Evolutionary conservation across 2,329 filamentous ascomycete species (phyloP).

Genomic region (Chaetothyriales sp.): DNA sequence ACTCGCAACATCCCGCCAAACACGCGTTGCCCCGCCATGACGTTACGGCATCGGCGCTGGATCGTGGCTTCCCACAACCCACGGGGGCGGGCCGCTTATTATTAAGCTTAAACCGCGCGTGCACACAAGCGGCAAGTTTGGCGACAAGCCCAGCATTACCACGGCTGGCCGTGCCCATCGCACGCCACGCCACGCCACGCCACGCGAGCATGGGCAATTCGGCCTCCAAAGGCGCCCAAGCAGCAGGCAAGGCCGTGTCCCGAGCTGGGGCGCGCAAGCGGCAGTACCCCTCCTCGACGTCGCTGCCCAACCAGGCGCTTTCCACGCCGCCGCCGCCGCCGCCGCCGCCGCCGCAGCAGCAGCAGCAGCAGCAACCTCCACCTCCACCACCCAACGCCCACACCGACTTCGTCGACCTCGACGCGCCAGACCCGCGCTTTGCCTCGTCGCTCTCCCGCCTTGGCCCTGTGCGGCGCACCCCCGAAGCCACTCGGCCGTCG

Average conservation of each 20-base stretch:
- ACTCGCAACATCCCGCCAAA: background rate
- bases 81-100: no score
- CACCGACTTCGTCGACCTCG: constrained; percentile 37
- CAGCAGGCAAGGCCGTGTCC: constrained; percentile 4
- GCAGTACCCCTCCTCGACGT: constrained; percentile 16
- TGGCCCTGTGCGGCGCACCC: background rate
- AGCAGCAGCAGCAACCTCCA: constrained; percentile 10
- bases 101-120: no score
- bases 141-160: no score
- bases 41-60: background rate
- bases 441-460: constrained; percentile 20
- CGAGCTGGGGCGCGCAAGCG: constrained; percentile 3
- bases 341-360: no score
- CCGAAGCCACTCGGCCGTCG: constrained; percentile 32
- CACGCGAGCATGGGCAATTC: constrained; percentile 11
- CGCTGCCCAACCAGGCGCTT: background rate
- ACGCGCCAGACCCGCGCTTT: constrained; percentile 50
- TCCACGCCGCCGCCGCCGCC: no score
- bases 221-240: constrained; percentile 15
- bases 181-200: no score
- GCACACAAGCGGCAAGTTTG: no score
- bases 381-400: constrained; percentile 8
- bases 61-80: background rate
- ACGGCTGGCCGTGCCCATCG: no score
- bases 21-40: background rate